Base-by-base conservation (phyloP, 768 basidiomycete species). In the Suillus subalutaceus region DNA sequence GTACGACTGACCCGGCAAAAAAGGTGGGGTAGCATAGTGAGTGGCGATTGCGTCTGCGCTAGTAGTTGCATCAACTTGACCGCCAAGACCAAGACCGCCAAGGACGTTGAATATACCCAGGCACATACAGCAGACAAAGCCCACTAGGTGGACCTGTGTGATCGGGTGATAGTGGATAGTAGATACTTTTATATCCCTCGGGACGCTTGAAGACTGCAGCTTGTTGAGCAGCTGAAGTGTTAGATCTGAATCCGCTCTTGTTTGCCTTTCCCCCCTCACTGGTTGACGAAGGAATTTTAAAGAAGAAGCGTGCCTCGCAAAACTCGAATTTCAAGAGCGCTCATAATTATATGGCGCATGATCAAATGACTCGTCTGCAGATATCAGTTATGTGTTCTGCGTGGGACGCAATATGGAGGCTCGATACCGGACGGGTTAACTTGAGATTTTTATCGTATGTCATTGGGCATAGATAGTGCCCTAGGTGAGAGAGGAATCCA, bases 61-160 rank as follows among this genome's bases (percentile, higher is more conserved):
- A 15, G 88, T 90, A 4, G 80, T 81, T 15, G 85, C 72, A 71
- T 91, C 87, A 53, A 90, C 70, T 75, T 89, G 88, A 1, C 92
- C 91, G 56, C 89, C 90, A 53, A 82, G 90, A 4, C 92, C 92
- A 59, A 94, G 80, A 43, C 91, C 89, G 66, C 86, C 89, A 68
- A 91, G 78, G 6, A 90, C 85, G 72, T 92, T 92, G 80, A 90
- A 91, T 41, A 91, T 81, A 61, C 90, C 90, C 76, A 74, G 73
- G 52, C 20, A n/a, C 40, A 53, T 60, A 10, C 57, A 46, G 37
- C 89, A 90, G 43, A 90, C 85, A 57, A 90, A 81, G 53, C 88
- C 89, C 57, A 90, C 81, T 79, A 91, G 79, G 60, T 35, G 57
- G 16, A 79, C 83, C 75, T 88, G 86, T 1, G 84, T 84, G 65